Percentiles rank a stretch among this genome's conserved stretches.
Conservation (phyloP, 148 eudicot species). For the Chenopodium album region DNA sequence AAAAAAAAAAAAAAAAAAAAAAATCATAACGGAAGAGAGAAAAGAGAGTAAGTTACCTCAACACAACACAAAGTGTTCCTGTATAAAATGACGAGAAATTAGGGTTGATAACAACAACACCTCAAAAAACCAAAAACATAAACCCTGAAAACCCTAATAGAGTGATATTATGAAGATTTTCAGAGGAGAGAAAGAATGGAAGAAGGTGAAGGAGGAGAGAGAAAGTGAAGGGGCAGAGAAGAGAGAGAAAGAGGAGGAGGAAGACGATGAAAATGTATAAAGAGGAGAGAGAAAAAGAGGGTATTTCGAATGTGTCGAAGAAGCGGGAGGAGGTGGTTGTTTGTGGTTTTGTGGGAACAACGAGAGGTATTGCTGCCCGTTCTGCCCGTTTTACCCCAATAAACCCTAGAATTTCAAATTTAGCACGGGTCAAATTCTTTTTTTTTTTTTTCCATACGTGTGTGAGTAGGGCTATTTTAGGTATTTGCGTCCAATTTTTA, state of each 20-base stretch:
- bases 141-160: background rate
- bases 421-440: background rate
- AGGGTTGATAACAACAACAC: no score
- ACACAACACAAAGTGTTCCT: background rate
- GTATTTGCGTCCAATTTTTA: background rate
- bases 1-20: background rate
- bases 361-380: background rate
- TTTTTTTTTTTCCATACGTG: background rate
- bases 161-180: background rate
- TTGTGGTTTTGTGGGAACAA: background rate
- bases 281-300: conserved; percentile 5
- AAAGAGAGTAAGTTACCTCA: background rate
- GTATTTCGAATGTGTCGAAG: conserved; percentile 25
- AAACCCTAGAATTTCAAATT: conserved; percentile 24
- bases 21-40: no score
- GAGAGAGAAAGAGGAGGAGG: background rate
- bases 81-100: background rate
- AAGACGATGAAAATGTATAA: no score
- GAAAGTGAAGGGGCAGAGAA: background rate
- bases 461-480: background rate
- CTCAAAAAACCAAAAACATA: no score
- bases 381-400: background rate
- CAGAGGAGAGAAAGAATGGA: background rate
- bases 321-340: conserved; percentile 25
- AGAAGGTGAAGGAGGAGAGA: background rate